Percentiles rank a stretch among this genome's conserved stretches.
Conservation (phyloP, 768 basidiomycete genomes). For the Lactarius sp. region DNA sequence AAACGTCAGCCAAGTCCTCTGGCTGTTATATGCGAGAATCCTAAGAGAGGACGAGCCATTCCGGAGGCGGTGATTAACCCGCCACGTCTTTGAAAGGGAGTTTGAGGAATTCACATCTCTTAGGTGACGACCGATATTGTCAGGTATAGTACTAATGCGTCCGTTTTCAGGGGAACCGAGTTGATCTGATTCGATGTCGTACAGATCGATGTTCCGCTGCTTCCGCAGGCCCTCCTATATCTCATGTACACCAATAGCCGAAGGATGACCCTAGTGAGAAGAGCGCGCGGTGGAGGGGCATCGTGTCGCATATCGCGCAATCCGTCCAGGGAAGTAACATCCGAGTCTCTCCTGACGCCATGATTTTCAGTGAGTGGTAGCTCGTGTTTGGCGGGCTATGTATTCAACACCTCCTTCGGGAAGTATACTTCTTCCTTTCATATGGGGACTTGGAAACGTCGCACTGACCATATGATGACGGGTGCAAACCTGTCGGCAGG, state of each 20-base stretch:
- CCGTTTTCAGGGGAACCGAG: neutral
- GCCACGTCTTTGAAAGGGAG: no score
- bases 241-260: conserved; percentile 10
- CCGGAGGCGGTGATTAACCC: neutral
- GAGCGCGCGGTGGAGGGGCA: conserved; percentile 6
- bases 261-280: conserved; percentile 13
- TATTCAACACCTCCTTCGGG: neutral
- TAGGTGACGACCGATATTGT: neutral
- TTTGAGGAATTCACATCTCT: neutral
- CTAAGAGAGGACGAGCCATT: neutral
- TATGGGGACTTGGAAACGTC: conserved; percentile 16
- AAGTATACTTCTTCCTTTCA: conserved; percentile 17
- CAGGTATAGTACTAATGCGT: neutral
- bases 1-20: neutral
- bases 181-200: neutral
- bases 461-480: conserved; percentile 9
- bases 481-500: neutral
- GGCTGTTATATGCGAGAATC: conserved; percentile 3
- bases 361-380: conserved; percentile 13
- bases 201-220: conserved; percentile 14
- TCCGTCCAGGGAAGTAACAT: neutral
- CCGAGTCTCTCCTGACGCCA: conserved; percentile 9
- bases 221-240: neutral
- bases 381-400: neutral
- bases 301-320: conserved; percentile 1